Evolutionary conservation across 2,329 filamentous ascomycete genomes (phyloP), one percentile per base, ranked within the genome.

Genomic region (Fusarium sp.): DNA sequence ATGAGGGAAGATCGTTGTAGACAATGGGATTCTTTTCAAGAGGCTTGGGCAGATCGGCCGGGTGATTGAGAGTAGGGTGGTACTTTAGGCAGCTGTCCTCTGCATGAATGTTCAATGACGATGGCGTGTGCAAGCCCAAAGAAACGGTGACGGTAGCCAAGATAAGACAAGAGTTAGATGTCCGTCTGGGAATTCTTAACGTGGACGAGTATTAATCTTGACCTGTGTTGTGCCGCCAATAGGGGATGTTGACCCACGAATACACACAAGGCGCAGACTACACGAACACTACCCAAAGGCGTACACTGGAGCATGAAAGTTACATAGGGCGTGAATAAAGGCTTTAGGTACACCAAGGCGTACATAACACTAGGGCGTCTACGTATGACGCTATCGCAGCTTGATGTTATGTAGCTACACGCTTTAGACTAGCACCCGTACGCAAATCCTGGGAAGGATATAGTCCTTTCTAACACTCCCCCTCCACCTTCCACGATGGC

Each of bases 71-170:
- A 14, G n/a, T 35, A 35, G 29, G 29, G 13, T 56, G 29, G 52
- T 56, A 16, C 52, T 56, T 35, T 56, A 56, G n/a, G 52, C 31
- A 56, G 52, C 31, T 56, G n/a, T 56, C 52, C 52, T 56, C 29
- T 56, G 52, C 52, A 56, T 56, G 6, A 6, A 18, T 13, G n/a
- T 20, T 24, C 2, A 20, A 4, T 34, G 52, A 22, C 31, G 18
- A 56, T 56, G 52, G 29, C 52, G 24, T 56, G n/a, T 56, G 52
- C 14, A 29, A 35, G 31, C 14, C 14, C 9, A 34, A 56, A n/a
- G 9, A 35, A 34, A 1, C 7, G n/a, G 20, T 6, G 4, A 20
- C 9, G 10, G n/a, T 20, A 10, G 6, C 9, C 2, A 13, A 4
- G 22, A 34, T 20, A 6, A 31, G n/a, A 8, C 14, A 20, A 31